Evolutionary conservation across 2,329 filamentous ascomycete species (phyloP), one percentile per base, ranked within the genome.

Genomic region (Mycosphaerella sp.): DNA sequence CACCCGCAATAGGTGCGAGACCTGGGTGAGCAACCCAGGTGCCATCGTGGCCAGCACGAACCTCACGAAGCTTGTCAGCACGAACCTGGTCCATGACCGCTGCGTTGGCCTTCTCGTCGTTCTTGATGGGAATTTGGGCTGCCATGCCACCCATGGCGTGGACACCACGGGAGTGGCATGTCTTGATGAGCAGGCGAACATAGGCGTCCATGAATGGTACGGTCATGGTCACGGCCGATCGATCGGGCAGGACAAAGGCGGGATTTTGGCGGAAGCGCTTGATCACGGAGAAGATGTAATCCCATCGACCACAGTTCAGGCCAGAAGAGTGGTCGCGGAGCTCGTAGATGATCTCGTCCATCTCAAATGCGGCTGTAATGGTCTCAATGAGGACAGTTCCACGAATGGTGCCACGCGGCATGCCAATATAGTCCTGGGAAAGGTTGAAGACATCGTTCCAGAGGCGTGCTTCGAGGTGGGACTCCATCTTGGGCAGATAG

Each of bases 331-430:
- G 93, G 70, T 97, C 92, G 57, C 93, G 87, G 63, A 98, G 85
- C 78, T 97, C 93, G 74, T 96, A 98, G 76, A 98, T 97, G 75
- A 98, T 97, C 83, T 98, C 93, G 67, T 98, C 93, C 93, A 98
- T 98, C 80, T 98, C 93, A 68, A 98, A 98, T 12, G 92, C 93
- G 41, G 93, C 93, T 42, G 92, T 81, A 72, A 98, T 97, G 53
- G 93, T 97, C 81, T 98, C 93, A 68, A 98, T 97, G 65, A 98
- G 78, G 39, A 97, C 92, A 2, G 93, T 98, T 59, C 82, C 93
- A 65, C 93, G 87, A 74, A 97, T 95, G 51, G 90, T 97, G 52
- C 93, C 93, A 56, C 93, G 83, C 52, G 82, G 82, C 76, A 98
- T 86, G 64, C 88, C 87, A 69, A 96, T 83, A 75, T 87, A 90